phyloP scores from a whole-genome alignment of 352 stramenopile species.

The Phytophthora macrochlamydospora region DNA sequence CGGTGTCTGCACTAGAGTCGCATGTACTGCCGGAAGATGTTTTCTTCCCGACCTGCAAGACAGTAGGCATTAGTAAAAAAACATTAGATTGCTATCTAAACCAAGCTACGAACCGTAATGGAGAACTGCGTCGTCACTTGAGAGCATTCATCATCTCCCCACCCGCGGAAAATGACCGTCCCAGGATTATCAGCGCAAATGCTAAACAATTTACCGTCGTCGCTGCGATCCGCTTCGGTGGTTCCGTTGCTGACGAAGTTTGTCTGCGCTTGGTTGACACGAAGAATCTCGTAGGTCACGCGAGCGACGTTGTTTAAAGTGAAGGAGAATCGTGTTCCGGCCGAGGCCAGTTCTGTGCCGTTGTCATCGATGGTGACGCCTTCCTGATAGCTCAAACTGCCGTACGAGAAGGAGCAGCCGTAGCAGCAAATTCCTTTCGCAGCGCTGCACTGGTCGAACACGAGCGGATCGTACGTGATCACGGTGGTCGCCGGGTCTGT shows the following conservation, averaged over 20 bases:
- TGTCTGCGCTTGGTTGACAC: slow-evolving; percentile 54
- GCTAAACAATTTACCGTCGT: slow-evolving; percentile 32
- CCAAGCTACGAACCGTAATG: slow-evolving; percentile 13
- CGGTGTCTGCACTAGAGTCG: slow-evolving; percentile 5
- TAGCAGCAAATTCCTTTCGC: slow-evolving; percentile 60
- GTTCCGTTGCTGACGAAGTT: slow-evolving; percentile 36
- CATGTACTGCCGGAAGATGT: slow-evolving; percentile 11
- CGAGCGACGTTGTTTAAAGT: slow-evolving; percentile 36
- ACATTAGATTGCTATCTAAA: background rate
- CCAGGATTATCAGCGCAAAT: slow-evolving; percentile 52
- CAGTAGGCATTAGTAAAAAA: background rate
- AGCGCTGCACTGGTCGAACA: slow-evolving; percentile 44
- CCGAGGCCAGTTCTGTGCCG: slow-evolving; percentile 29
- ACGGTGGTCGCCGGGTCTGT: slow-evolving; percentile 33
- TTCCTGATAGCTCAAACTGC: slow-evolving; percentile 35
- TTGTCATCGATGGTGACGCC: slow-evolving; percentile 42
- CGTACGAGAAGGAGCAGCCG: slow-evolving; percentile 46
- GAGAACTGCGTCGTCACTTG: slow-evolving; percentile 44
- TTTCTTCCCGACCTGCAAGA: slow-evolving; percentile 26
- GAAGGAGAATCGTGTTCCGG: slow-evolving; percentile 38
- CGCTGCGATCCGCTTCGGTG: slow-evolving; percentile 25
- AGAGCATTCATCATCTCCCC: slow-evolving; percentile 48
- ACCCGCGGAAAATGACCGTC: slow-evolving; percentile 48
- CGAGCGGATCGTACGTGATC: slow-evolving; percentile 54
- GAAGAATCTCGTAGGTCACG: slow-evolving; percentile 53